phyloP scores from a whole-genome alignment of 768 basidiomycete species.

The Antrodiella citrinella region DNA sequence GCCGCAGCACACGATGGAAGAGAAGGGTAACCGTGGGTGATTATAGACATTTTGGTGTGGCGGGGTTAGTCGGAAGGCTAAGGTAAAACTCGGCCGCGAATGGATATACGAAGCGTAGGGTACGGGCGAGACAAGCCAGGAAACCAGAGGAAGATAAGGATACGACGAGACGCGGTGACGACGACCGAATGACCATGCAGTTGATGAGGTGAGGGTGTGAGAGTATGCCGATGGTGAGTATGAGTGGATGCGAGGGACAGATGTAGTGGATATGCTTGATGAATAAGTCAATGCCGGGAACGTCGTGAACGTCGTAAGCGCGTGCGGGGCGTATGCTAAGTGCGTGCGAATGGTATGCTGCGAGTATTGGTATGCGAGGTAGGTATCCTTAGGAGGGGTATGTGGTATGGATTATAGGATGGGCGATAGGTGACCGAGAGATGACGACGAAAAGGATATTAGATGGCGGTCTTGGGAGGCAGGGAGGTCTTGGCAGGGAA shows the following conservation, averaged over 20 bases:
- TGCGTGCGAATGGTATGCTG: background rate
- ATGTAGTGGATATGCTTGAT: no score
- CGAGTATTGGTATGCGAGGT: background rate
- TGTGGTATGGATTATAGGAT: background rate
- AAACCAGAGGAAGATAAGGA: background rate
- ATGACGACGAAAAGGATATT: background rate
- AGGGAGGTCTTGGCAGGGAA: conserved; percentile 36
- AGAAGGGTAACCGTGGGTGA: background rate
- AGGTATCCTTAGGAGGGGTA: background rate
- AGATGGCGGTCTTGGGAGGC: background rate
- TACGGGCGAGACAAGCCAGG: background rate
- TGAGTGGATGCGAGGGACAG: background rate
- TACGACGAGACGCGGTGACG: background rate
- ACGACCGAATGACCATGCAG: background rate
- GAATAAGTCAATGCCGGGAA: background rate
- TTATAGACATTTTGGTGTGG: background rate
- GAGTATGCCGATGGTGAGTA: background rate
- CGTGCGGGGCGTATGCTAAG: background rate
- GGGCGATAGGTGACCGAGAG: background rate
- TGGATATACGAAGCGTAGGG: background rate
- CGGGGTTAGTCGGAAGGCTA: background rate
- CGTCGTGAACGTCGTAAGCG: background rate
- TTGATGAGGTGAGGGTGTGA: background rate
- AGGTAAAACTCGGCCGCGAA: background rate
- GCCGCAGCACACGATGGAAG: background rate